These are phyloP conservation scores for Plasmodium gonderi DNA, from an alignment of 169 alveolate genomes.

Conservation along the genomic window DNA sequence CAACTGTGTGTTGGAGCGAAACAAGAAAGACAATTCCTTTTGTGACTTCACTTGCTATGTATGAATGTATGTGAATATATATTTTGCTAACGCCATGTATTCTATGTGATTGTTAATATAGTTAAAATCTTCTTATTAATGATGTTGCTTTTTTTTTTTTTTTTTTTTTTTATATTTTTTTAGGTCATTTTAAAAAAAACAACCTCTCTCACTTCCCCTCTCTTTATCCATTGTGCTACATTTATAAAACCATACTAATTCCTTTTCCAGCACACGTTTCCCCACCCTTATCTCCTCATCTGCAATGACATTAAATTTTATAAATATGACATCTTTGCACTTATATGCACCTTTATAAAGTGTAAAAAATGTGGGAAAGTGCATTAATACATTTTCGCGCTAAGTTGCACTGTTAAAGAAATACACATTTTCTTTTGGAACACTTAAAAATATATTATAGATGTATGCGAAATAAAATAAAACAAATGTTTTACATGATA, in stretches of 20 bases:
- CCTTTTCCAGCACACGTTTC: background rate
- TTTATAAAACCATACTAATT: background rate
- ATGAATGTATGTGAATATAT: background rate
- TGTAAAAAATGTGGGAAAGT: background rate
- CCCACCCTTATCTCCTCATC: background rate
- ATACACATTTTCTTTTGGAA: background rate
- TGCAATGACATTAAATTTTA: background rate
- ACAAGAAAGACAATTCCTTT: background rate
- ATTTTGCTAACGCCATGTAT: background rate
- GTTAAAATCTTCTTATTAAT: too few species aligned
- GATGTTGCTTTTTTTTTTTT: background rate
- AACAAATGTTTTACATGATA: background rate
- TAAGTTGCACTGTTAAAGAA: too few species aligned
- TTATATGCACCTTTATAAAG: constrained; percentile 30
- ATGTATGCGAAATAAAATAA: background rate
- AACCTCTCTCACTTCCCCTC: background rate
- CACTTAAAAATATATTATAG: background rate
- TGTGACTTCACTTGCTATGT: background rate
- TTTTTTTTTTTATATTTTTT: background rate
- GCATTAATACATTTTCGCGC: background rate
- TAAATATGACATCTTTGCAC: constrained; percentile 19
- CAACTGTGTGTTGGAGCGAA: background rate
- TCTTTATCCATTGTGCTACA: background rate
- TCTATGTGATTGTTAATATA: too few species aligned
- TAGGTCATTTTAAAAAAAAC: background rate